Evolutionary conservation across 2,329 filamentous ascomycete genomes (phyloP), one percentile per base, ranked within the genome.

Genomic region (Ascochyta pisi): DNA sequence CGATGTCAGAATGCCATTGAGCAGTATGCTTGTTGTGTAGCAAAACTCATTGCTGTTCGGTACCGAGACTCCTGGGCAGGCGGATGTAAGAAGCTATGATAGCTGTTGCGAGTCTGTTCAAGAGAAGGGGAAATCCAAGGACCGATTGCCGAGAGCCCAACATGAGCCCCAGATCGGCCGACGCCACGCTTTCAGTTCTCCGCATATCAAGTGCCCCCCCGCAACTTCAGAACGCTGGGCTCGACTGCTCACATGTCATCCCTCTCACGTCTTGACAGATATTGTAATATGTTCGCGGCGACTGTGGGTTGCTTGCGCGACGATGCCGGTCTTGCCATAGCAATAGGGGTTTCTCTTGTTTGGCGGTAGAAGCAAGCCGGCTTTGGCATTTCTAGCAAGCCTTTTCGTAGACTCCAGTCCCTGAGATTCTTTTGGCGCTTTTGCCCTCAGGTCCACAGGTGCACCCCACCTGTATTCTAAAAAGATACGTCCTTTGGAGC

Each of bases 361-460:
- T 3, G 24, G 34, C 12, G 29, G 19, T 16, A 19, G 33, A 16
- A n/a, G 31, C 13, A 7, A 41, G 24, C 23, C 6, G 34, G 34
- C 16, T 26, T 3, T 16, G 19, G 46, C 19, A 34, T 35, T 27
- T 41, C 13, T 45, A 35, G 39, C 27, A 19, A n/a, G 40, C 29
- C 8, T 39, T 41, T 40, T 45, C 45, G 27, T 29, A 50, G n/a
- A 16, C 24, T 45, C 44, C 29, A 46, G 45, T 26, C 33, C 16
- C 35, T 50, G 16, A 27, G 6, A 40, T 29, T 27, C n/a, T 44
- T 27, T 22, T n/a, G 29, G 22, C 26, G 34, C 34, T 34, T 29
- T 19, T 19, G 8, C 22, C 23, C 24, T 35, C 35, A 37, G 41
- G n/a, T 45, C 16, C 23, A 49, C 34, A 45, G 13, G 35, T 16